Base-by-base conservation (phyloP, 2,329 filamentous ascomycete species). In the Parascedosporium putredinis region DNA sequence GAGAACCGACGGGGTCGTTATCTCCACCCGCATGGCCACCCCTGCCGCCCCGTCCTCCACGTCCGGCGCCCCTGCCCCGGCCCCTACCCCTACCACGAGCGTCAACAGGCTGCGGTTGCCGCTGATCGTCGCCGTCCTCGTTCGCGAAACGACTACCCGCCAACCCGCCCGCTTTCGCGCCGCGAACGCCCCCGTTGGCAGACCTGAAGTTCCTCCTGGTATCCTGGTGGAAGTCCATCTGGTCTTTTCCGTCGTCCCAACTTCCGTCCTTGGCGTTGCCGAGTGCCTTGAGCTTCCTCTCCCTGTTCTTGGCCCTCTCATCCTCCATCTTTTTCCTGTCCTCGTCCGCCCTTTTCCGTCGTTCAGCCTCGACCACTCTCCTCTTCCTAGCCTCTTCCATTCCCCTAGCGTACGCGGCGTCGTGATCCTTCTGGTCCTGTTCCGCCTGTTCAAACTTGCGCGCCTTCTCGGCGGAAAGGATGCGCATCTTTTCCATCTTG, bases 401-500 rank as follows among this genome's bases (percentile, higher is more conserved):
- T 8, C 76, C 73, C 33, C 72, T 71, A 31, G 76, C 75, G 52
- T 75, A 72, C 1, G 76, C 73, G 5, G 69, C 64, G 2, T 73
- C 76, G 57, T 80, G 76, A 51, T 74, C 73, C 51, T 69, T 71
- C 63, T 78, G 69, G 57, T 81, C 78, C 53, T 71, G 68, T 60
- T 79, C 74, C 1, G 74, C 75, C 59, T 76, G 72, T 57, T 81
- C 74, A 55, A 78, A 79, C 53, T 75, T 76, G 56, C 75, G 73
- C 56, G 74, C 71, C 64, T 77, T 78, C 60, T 82, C 78, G 0
- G 73, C 76, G 0, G 72, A 69, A 1, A 78, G 60, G 7, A 82
- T 68, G 51, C 78, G 77, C 74, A 80, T 81, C 59, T 75, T 67
- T 56, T 75, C 75, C 73, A 83, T 78, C 59, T 79, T 80, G 52